A percentile compares a stretch with the other conserved stretches of the same genome.
These are phyloP conservation scores for Quercus glauca DNA, from an alignment of 306 rosid genomes.

Conservation along the genomic window DNA sequence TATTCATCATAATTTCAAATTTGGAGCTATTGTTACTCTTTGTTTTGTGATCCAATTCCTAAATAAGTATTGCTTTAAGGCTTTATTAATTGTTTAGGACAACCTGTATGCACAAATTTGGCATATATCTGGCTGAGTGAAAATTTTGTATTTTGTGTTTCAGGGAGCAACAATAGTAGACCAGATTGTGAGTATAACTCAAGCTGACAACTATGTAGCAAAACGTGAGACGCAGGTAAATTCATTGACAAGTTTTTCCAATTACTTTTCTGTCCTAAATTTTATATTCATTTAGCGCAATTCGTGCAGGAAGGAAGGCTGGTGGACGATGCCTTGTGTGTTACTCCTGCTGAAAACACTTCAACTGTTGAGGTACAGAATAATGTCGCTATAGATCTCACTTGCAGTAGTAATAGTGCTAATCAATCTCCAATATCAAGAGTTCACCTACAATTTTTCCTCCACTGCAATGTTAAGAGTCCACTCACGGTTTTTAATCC, in stretches of 20 bases:
- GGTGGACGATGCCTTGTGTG: constrained; percentile 52
- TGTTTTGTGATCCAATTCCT: background rate
- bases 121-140: constrained; percentile 3
- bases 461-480: no score
- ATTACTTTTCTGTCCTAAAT: constrained; percentile 2
- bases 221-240: constrained; percentile 51
- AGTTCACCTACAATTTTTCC: no score
- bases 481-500: no score
- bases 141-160: constrained; percentile 22
- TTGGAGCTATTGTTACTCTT: background rate
- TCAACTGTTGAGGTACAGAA: constrained; percentile 51
- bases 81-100: background rate
- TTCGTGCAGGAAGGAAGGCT: constrained; percentile 60
- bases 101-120: background rate
- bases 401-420: background rate
- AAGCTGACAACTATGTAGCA: constrained; percentile 65
- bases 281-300: constrained; percentile 20
- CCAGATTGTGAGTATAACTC: constrained; percentile 68
- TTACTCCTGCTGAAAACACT: constrained; percentile 43
- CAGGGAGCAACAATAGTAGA: constrained; percentile 98
- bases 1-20: background rate
- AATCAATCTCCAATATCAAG: background rate
- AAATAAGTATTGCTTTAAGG: background rate
- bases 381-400: background rate
- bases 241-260: constrained; percentile 1